phyloP scores from a whole-genome alignment of 768 basidiomycete species.

The Russula olivacea region DNA sequence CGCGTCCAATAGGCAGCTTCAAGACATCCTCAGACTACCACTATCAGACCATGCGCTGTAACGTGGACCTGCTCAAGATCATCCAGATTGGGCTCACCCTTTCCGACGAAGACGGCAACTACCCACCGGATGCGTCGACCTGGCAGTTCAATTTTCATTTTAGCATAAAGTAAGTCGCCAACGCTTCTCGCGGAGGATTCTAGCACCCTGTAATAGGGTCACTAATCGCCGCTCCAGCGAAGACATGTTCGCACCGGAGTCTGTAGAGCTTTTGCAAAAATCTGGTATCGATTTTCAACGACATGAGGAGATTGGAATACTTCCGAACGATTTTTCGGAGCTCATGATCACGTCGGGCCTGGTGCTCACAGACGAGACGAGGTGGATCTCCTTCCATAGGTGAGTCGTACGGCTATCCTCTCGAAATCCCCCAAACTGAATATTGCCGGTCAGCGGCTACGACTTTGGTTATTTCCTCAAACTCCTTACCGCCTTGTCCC shows the following conservation, averaged over 20 bases:
- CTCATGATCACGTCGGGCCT: constrained; percentile 94
- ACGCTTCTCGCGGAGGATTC: background rate
- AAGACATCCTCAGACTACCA: constrained; percentile 97
- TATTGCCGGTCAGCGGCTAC: constrained; percentile 63
- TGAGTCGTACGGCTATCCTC: constrained; percentile 36
- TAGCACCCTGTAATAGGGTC: background rate
- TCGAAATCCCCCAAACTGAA: background rate
- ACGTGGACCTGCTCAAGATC: constrained; percentile 95
- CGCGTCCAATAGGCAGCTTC: constrained; percentile 92
- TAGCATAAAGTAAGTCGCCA: constrained; percentile 62
- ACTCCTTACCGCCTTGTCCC: constrained; percentile 75
- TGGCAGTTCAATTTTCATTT: constrained; percentile 99
- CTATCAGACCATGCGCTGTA: constrained; percentile 99
- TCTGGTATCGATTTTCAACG: constrained; percentile 94
- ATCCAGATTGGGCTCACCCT: constrained; percentile 96
- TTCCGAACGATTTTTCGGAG: constrained; percentile 93
- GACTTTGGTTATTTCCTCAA: constrained; percentile 99
- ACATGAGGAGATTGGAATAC: constrained; percentile 87
- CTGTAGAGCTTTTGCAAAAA: constrained; percentile 89
- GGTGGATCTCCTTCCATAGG: constrained; percentile 99
- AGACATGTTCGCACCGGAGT: constrained; percentile 99
- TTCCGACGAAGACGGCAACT: constrained; percentile 89
- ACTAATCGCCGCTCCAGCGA: constrained; percentile 48
- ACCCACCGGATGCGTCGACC: constrained; percentile 83
- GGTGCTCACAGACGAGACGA: constrained; percentile 81